Percentiles rank a stretch among this genome's conserved stretches.
Conservation (phyloP, 768 basidiomycete species). For the Leucosporidium yakuticum region DNA sequence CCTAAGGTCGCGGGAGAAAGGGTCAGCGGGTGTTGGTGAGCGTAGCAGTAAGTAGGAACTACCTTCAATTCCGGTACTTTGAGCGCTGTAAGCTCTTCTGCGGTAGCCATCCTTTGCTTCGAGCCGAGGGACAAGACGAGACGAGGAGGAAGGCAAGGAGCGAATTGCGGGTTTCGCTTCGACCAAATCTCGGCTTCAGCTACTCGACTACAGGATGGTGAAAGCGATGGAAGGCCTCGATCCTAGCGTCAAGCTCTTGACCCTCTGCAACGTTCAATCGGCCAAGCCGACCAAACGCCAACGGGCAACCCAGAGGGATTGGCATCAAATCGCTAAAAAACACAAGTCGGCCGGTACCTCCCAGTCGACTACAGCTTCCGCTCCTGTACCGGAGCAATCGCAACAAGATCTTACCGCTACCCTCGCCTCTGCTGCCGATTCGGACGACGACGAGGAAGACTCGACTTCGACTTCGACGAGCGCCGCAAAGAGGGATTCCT, state of each 20-base stretch:
- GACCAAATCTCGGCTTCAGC: no score
- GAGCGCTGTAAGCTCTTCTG: slow-evolving; percentile 2
- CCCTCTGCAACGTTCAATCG: slow-evolving; percentile 25
- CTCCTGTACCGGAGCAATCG: neutral
- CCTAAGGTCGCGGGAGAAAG: slow-evolving; percentile 1
- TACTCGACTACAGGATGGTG: no score
- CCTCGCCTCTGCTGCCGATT: neutral
- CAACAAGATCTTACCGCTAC: neutral
- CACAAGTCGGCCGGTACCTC: neutral
- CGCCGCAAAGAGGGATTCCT: slow-evolving; percentile 1
- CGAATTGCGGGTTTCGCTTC: no score
- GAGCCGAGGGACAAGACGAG: no score
- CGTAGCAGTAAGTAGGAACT: neutral
- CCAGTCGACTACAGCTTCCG: neutral
- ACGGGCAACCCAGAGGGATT: slow-evolving; percentile 16
- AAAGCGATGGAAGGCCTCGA: no score
- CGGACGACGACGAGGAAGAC: neutral
- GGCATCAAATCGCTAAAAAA: slow-evolving; percentile 24
- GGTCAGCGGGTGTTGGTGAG: neutral
- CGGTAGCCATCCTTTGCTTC: neutral
- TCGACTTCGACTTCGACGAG: neutral
- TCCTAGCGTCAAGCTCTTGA: slow-evolving; percentile 18
- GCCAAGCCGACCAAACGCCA: slow-evolving; percentile 26
- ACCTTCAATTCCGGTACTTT: slow-evolving; percentile 27
- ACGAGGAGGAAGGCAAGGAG: no score